Conservation (phyloP, 1,139 yeast genomes). For the Pneumocystis sp. region DNA sequence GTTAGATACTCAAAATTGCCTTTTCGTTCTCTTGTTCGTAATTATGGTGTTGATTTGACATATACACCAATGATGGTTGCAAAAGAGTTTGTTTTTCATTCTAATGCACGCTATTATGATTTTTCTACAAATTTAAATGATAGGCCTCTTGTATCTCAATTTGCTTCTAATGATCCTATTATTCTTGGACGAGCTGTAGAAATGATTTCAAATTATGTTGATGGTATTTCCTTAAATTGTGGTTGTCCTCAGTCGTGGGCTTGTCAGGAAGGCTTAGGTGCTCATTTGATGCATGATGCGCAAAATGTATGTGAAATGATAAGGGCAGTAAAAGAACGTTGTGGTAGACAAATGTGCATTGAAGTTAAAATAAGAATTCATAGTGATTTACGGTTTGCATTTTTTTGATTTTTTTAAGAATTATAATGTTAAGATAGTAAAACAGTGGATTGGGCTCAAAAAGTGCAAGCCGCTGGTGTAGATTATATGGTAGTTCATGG, state of each 20-base stretch:
- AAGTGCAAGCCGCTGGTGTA: slow-evolving; percentile 73
- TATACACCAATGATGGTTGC: slow-evolving; percentile 95
- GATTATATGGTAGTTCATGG: slow-evolving; percentile 94
- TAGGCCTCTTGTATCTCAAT: slow-evolving; percentile 67
- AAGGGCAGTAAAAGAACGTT: slow-evolving; percentile 56
- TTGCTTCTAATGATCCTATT: slow-evolving; percentile 77
- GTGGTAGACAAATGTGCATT: slow-evolving; percentile 53
- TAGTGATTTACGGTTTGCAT: slow-evolving; percentile 34
- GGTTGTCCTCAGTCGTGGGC: slow-evolving; percentile 97
- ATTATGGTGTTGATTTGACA: slow-evolving; percentile 64
- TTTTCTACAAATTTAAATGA: slow-evolving; percentile 52
- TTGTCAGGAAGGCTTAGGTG: slow-evolving; percentile 90
- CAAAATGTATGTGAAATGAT: slow-evolving; percentile 76
- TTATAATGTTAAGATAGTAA: slow-evolving; percentile 24
- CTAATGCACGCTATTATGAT: slow-evolving; percentile 65
- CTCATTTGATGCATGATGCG: slow-evolving; percentile 78
- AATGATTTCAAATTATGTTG: slow-evolving; percentile 80
- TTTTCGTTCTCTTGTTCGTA: slow-evolving; percentile 65
- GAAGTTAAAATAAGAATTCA: slow-evolving; percentile 91
- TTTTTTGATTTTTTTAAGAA: not conserved
- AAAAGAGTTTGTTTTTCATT: slow-evolving; percentile 79
- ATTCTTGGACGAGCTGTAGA: slow-evolving; percentile 72
- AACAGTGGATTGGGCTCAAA: slow-evolving; percentile 55
- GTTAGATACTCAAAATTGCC: slow-evolving; percentile 91
- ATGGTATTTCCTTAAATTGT: slow-evolving; percentile 89